Conservation (phyloP, 2,329 filamentous ascomycete genomes). For the Pestalotiopsis sp. region DNA sequence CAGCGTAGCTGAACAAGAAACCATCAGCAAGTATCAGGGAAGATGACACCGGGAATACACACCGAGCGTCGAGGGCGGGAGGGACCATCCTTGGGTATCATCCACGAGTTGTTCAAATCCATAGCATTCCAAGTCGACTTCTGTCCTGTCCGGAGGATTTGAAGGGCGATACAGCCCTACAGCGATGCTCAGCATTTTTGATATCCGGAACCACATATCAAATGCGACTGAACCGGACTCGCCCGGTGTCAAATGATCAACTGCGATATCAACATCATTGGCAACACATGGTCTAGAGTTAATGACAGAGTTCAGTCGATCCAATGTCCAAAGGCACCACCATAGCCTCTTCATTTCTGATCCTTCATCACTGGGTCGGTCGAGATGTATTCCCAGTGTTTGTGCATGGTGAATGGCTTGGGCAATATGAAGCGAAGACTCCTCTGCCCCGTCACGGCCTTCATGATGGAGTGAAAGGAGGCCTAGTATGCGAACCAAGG, state of each 20-base stretch:
- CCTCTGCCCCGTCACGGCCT: not conserved
- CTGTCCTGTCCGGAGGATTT: not conserved
- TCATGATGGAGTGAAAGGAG: not conserved
- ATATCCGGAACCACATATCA: not conserved
- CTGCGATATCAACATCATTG: not conserved
- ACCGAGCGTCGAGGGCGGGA: not conserved
- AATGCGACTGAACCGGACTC: not conserved
- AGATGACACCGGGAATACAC: not conserved
- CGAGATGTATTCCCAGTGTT: not conserved
- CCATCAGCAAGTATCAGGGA: not conserved
- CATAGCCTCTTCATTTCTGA: not conserved
- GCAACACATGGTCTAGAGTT: not conserved
- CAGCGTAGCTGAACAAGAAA: not conserved
- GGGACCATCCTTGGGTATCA: not conserved
- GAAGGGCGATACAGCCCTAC: not conserved
- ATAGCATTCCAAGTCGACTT: not conserved
- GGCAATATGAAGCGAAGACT: not conserved
- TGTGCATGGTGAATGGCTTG: not conserved
- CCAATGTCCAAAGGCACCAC: not conserved
- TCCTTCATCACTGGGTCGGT: not conserved
- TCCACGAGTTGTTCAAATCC: not conserved
- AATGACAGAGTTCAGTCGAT: not conserved
- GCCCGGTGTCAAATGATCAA: not conserved
- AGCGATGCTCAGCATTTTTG: not conserved
- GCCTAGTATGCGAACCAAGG: not conserved